phyloP scores from a whole-genome alignment of 2,329 filamentous ascomycete species.

The Nannizziopsis barbatae region DNA sequence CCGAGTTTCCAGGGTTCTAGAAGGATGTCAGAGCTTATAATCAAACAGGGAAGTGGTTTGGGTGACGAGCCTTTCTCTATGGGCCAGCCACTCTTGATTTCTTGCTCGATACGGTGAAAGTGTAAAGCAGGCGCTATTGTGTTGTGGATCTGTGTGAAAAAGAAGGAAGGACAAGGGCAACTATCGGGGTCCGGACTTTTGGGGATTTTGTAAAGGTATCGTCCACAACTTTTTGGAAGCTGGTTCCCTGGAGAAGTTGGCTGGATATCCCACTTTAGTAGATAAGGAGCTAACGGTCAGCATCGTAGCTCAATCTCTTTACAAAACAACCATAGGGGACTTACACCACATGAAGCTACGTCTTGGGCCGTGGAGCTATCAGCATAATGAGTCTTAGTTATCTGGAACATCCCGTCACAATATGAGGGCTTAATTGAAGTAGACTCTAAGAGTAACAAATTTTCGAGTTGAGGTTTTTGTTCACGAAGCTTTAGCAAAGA shows the following conservation, averaged over 20 bases:
- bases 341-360: not conserved
- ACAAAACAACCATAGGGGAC: not conserved
- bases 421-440: not conserved
- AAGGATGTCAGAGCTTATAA: not conserved
- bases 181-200: slow-evolving; percentile 6
- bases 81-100: slow-evolving; percentile 11
- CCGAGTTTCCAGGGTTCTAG: slow-evolving; percentile 4
- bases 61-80: slow-evolving; percentile 1
- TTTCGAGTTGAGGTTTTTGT: slow-evolving; percentile 7
- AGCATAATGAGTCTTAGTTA: slow-evolving; percentile 6
- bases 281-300: not conserved
- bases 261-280: slow-evolving; percentile 7
- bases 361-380: not conserved
- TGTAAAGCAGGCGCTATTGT: not conserved
- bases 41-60: not conserved
- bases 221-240: not conserved
- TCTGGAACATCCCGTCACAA: slow-evolving; percentile 6
- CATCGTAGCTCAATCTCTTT: not conserved
- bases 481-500: not conserved
- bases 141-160: slow-evolving; percentile 3
- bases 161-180: slow-evolving; percentile 4
- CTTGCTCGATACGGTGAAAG: not conserved
- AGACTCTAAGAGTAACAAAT: slow-evolving; percentile 11
- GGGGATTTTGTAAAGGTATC: slow-evolving; percentile 2
- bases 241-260: not conserved